Percentiles rank a stretch among this genome's conserved stretches.
Evolutionary conservation across 2,329 filamentous ascomycete genomes (phyloP).

Genomic region (Hypomyces rosellus): DNA sequence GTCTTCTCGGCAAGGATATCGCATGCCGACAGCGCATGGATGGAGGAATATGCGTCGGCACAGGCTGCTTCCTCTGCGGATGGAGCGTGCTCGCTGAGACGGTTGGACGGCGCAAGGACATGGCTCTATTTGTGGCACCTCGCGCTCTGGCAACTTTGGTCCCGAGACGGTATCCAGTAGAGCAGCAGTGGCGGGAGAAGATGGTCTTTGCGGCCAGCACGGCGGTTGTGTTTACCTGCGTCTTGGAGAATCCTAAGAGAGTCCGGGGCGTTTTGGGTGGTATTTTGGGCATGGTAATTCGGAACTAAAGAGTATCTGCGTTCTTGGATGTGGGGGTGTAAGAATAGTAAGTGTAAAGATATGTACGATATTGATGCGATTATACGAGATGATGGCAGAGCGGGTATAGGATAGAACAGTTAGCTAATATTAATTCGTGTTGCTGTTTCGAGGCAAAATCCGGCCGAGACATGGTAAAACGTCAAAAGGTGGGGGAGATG

Average conservation of each 20-base stretch:
- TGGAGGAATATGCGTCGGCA: slow-evolving; percentile 60
- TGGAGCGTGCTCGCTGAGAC: slow-evolving; percentile 75
- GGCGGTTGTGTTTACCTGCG: slow-evolving; percentile 63
- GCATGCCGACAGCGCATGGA: slow-evolving; percentile 47
- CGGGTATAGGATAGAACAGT: too few species aligned
- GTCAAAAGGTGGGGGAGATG: too few species aligned
- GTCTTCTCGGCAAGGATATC: slow-evolving; percentile 50
- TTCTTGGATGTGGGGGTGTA: too few species aligned
- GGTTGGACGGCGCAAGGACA: slow-evolving; percentile 59
- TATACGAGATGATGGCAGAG: too few species aligned
- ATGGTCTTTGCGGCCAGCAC: slow-evolving; percentile 60
- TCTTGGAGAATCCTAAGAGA: slow-evolving; percentile 53
- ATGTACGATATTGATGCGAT: too few species aligned
- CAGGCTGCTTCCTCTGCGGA: slow-evolving; percentile 69
- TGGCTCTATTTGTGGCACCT: slow-evolving; percentile 75
- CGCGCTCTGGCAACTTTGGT: slow-evolving; percentile 69
- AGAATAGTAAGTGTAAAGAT: too few species aligned
- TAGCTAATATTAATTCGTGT: too few species aligned
- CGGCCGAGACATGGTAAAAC: too few species aligned
- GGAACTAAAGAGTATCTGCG: slow-evolving; percentile 7
- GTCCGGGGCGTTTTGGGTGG: slow-evolving; percentile 65
- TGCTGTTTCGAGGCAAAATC: too few species aligned
- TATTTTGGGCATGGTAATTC: slow-evolving; percentile 47
- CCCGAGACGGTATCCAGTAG: slow-evolving; percentile 58
- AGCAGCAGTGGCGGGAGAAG: slow-evolving; percentile 62